A percentile compares a stretch with the other conserved stretches of the same genome.
phyloP scores from a whole-genome alignment of 768 basidiomycete species.

The Pisolithus microcarpus region DNA sequence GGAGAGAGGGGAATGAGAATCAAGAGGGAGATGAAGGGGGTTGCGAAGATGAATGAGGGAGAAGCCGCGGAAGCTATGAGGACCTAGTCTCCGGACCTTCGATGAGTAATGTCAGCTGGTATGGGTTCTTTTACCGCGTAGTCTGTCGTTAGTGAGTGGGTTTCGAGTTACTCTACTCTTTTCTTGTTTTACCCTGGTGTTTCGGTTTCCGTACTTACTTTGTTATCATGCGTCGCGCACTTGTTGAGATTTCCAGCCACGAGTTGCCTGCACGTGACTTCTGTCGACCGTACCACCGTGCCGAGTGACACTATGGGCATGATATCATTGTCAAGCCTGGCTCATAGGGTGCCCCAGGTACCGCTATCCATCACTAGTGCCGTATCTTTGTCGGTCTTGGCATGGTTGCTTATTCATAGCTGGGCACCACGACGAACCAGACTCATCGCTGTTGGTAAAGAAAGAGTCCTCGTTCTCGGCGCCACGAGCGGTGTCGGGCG shows the following conservation, averaged over 20 bases:
- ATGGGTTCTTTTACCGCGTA: no score
- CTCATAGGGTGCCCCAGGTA: not conserved
- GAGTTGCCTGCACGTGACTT: not conserved
- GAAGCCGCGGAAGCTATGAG: slow-evolving; percentile 8
- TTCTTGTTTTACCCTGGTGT: no score
- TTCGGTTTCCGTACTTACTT: no score
- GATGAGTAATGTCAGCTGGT: slow-evolving; percentile 3
- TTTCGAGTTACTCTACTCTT: no score
- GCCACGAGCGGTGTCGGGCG: slow-evolving; percentile 81
- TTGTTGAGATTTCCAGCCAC: no score
- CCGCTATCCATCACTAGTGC: slow-evolving; percentile 2
- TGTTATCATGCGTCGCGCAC: no score
- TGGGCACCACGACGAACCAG: slow-evolving; percentile 22
- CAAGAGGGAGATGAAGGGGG: not conserved
- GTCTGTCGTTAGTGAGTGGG: no score
- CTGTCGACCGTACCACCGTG: slow-evolving; percentile 21
- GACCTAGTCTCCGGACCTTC: slow-evolving; percentile 21
- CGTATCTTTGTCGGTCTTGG: slow-evolving; percentile 10
- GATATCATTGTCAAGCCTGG: not conserved
- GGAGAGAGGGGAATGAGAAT: not conserved
- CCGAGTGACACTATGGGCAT: no score
- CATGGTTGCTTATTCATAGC: slow-evolving; percentile 12
- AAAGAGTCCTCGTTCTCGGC: slow-evolving; percentile 77
- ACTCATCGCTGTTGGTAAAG: slow-evolving; percentile 36
- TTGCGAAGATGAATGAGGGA: not conserved